These are phyloP conservation scores for Xylariaceae sp. DNA, from an alignment of 2,329 filamentous ascomycete species.

Conservation along the genomic window DNA sequence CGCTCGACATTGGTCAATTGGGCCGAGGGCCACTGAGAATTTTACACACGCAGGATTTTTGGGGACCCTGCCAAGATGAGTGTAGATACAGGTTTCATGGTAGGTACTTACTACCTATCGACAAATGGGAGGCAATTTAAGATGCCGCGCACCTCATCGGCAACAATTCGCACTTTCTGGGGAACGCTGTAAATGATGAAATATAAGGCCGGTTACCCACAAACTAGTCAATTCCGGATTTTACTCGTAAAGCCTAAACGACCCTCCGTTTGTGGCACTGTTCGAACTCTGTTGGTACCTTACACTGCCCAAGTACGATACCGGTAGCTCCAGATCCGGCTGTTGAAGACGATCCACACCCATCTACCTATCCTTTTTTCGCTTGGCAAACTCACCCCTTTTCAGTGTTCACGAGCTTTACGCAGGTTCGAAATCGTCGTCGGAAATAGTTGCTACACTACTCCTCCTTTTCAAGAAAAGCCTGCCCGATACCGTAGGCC, in stretches of 20 bases:
- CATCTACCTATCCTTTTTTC: background rate
- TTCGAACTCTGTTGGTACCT: background rate
- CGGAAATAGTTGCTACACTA: background rate
- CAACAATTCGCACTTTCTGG: background rate
- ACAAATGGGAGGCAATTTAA: background rate
- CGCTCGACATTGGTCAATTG: slow-evolving; percentile 15
- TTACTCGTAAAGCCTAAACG: slow-evolving; percentile 1
- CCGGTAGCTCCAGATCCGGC: slow-evolving; percentile 9
- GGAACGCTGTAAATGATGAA: background rate
- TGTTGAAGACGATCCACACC: slow-evolving; percentile 19
- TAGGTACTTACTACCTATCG: slow-evolving; percentile 3
- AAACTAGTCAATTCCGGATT: background rate
- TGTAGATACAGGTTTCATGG: too few species aligned
- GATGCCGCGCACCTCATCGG: background rate
- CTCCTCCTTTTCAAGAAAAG: background rate
- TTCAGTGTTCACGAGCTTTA: slow-evolving; percentile 2
- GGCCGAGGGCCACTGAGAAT: background rate
- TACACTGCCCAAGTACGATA: slow-evolving; percentile 1
- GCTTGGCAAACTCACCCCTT: background rate
- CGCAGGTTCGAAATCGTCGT: background rate
- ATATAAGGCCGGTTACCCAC: background rate
- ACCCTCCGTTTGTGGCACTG: background rate
- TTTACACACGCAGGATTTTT: too few species aligned
- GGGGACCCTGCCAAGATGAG: too few species aligned
- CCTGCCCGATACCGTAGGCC: background rate